A percentile compares a stretch with the other conserved stretches of the same genome.
Evolutionary conservation across 2,329 filamentous ascomycete genomes (phyloP).

Genomic region (Alternaria ventricosa): DNA sequence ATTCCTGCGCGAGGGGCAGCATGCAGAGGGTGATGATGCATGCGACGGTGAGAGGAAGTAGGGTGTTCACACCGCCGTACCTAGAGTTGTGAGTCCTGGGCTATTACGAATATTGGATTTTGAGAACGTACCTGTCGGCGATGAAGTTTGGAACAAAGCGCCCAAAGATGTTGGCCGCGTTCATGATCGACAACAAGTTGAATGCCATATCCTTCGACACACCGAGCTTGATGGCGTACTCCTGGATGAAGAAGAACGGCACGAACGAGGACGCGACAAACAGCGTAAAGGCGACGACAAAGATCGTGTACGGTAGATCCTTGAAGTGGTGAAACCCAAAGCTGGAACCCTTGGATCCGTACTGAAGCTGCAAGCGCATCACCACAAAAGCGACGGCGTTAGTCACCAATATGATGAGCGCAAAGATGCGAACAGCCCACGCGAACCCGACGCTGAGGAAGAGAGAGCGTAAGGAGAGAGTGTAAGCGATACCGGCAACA

Average conservation of each 20-base stretch:
- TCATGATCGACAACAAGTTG: slow-evolving; percentile 71
- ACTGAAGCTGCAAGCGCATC: slow-evolving; percentile 23
- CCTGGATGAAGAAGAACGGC: slow-evolving; percentile 31
- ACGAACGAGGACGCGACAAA: slow-evolving; percentile 21
- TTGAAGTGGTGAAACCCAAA: slow-evolving; percentile 22
- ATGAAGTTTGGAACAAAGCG: slow-evolving; percentile 52
- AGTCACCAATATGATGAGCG: slow-evolving; percentile 17
- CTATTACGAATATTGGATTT: not conserved
- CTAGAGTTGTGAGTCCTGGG: not conserved
- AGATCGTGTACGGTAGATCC: slow-evolving; percentile 24
- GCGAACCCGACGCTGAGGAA: slow-evolving; percentile 39
- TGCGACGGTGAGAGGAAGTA: slow-evolving; percentile 39
- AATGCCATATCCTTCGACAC: slow-evolving; percentile 58
- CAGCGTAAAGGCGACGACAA: slow-evolving; percentile 23
- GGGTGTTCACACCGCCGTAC: slow-evolving; percentile 46
- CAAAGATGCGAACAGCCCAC: slow-evolving; percentile 34
- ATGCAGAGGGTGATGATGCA: slow-evolving; percentile 42
- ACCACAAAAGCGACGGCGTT: slow-evolving; percentile 16
- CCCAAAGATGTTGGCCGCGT: slow-evolving; percentile 59
- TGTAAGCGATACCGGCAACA: slow-evolving; percentile 44
- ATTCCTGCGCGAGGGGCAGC: slow-evolving; percentile 40
- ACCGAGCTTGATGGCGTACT: slow-evolving; percentile 26
- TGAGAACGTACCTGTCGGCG: slow-evolving; percentile 40
- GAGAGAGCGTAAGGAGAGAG: slow-evolving; percentile 38
- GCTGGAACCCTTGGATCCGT: slow-evolving; percentile 17